Base-by-base conservation (phyloP, 2,329 filamentous ascomycete genomes). In the Stenocarpella maydis region DNA sequence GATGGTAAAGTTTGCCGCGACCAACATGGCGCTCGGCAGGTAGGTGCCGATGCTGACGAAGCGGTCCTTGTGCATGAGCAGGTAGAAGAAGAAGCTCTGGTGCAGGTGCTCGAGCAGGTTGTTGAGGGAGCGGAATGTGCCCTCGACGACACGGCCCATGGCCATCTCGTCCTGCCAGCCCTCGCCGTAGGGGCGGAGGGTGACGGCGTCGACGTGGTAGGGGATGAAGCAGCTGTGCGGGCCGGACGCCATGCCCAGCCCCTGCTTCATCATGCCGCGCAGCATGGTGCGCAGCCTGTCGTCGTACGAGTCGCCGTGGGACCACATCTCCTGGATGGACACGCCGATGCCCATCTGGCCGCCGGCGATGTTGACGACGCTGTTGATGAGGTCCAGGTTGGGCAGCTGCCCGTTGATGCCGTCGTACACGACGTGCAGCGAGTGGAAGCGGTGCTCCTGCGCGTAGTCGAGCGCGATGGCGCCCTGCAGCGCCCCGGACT, bases 1-100 rank as follows among this genome's bases (percentile, higher is more conserved):
- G 78, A 99, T 95, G 37, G 93, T 97, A 77, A 98, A 98, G 79
- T 95, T 98, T 52, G 91, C 92, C 2, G 96, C 96, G 69, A 99
- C 87, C 63, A 98, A 82, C 96, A 99, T 99, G n/a, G 96, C 96
- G 74, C 94, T 97, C 0, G 96, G 96, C 4, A 99, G 86, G 77
- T 99, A 99, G 1, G 95, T 99, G 19, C 96, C 96, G 72, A 99
- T 99, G 80, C 95, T 98, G 74, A 98, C 96, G 78, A 99, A 99
- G 14, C 95, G 90, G 75, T 96, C 93, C 37, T 91, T 88, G 74
- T 97, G 91, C 89, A 98, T 94, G 53, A 99, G 86, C 64, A 99
- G 85, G 79, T 99, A 99, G 82, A 99, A 98, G 87, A 99, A 99
- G 85, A 99, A 99, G 79, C 95, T 98, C 82, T 99, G 96, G 78